Percentiles rank a stretch among this genome's conserved stretches.
Evolutionary conservation across 1,284 basidiomycete species (phyloP).

Genomic region (Leccinum subrobustum): DNA sequence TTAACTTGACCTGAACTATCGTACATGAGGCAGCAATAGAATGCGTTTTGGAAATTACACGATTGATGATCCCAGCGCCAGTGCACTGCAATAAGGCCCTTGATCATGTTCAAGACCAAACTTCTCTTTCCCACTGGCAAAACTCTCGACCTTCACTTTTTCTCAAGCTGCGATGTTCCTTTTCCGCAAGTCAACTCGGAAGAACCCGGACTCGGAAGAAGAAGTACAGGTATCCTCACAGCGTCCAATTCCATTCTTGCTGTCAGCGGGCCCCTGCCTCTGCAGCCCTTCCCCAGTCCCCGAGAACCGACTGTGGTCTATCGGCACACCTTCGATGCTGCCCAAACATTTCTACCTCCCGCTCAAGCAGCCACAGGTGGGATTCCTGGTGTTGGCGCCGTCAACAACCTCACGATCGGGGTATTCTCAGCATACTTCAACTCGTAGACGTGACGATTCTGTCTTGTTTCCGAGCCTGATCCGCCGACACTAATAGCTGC

Average conservation of each 20-base stretch:
- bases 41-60: no score
- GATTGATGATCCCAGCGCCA: no score
- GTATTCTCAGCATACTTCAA: background rate
- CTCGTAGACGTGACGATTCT: constrained; percentile 6
- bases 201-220: no score
- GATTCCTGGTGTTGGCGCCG: background rate
- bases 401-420: background rate
- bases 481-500: background rate
- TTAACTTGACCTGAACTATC: no score
- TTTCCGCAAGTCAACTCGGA: background rate
- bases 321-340: background rate
- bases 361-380: background rate
- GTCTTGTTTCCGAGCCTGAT: background rate
- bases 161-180: background rate
- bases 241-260: background rate
- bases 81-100: no score
- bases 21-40: no score
- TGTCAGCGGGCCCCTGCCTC: no score
- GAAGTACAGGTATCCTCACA: background rate
- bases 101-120: background rate
- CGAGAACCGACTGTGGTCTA: background rate
- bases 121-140: no score
- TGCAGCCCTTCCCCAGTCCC: background rate
- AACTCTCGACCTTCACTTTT: background rate
- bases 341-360: constrained; percentile 1